A percentile compares a stretch with the other conserved stretches of the same genome.
These are phyloP conservation scores for Phytophthora multivora DNA, from an alignment of 352 stramenopile genomes.

Conservation along the genomic window DNA sequence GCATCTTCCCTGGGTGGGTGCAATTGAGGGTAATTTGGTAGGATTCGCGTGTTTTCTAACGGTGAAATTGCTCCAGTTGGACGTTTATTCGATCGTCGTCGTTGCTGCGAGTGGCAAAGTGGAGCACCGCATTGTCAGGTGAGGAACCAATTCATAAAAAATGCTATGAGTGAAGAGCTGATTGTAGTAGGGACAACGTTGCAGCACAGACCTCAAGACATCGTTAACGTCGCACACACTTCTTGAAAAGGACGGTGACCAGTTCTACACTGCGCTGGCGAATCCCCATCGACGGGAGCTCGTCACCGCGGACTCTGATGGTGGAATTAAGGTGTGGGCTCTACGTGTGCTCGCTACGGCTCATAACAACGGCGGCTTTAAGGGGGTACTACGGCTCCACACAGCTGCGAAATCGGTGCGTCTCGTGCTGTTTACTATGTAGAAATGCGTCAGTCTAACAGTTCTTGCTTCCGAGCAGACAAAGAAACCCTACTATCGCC, in stretches of 20 bases:
- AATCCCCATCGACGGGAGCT: slow-evolving; percentile 53
- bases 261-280: slow-evolving; percentile 39
- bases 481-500: slow-evolving; percentile 40
- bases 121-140: slow-evolving; percentile 56
- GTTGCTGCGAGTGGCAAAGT: slow-evolving; percentile 28
- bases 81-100: slow-evolving; percentile 49
- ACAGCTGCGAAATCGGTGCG: slow-evolving; percentile 40
- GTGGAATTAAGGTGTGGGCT: slow-evolving; percentile 60
- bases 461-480: slow-evolving; percentile 9
- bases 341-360: slow-evolving; percentile 32
- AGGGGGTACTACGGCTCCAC: slow-evolving; percentile 58
- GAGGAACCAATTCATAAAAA: background rate
- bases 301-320: slow-evolving; percentile 54
- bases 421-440: background rate
- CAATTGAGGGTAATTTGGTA: background rate
- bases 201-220: slow-evolving; percentile 48
- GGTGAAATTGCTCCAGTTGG: slow-evolving; percentile 27
- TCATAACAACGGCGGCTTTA: slow-evolving; percentile 36
- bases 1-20: slow-evolving; percentile 51
- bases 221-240: slow-evolving; percentile 39
- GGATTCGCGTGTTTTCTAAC: too few species aligned
- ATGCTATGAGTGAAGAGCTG: background rate
- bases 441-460: background rate
- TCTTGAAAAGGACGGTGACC: slow-evolving; percentile 21
- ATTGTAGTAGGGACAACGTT: background rate